Base-by-base conservation (phyloP, 2,329 filamentous ascomycete genomes). In the Lasiodiplodia gonubiensis region DNA sequence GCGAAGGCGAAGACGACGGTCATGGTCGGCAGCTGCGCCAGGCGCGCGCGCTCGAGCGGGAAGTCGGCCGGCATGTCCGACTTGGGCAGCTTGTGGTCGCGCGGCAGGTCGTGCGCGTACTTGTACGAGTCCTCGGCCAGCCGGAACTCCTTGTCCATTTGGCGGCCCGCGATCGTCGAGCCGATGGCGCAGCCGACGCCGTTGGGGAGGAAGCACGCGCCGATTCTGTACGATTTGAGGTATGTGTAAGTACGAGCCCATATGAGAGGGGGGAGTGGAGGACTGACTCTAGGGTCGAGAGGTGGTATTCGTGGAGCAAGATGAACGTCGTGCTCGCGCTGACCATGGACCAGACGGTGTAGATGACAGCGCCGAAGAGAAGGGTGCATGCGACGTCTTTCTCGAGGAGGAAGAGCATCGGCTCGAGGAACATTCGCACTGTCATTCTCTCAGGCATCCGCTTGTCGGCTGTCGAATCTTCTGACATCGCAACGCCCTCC, bases 321-420 rank as follows among this genome's bases (percentile, higher is more conserved):
- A 86, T 77, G 0, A 80, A 80, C 0, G 85, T 84, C 79, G 85
- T 83, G 42, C 81, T 82, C 0, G 85, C 85, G 67, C 86, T 85
- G 70, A 80, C 83, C 83, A 86, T 86, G 67, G 86, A 84, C 83
- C 84, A 87, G 8, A 85, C 81, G 0, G 83, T 79, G 67, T 86
- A 87, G 73, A 85, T 83, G 2, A 86, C 71, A 0, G 81, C 82
- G 4, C 85, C 77, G 63, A 84, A 86, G 18, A 82, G 3, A 35
- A 86, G 81, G 6, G 84, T 80, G 0, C 80, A 79, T 0, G 80
- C 75, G 0, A 83, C 80, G 1, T 81, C 82, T 60, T 68, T 75
- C 11, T 71, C 63, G 5, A 72, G 51, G 0, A 67, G 64, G n/a
- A 70, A 63, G 54, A 37, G 51, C 42, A 54, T 54, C n/a, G 63